Evolutionary conservation across 495 filamentous ascomycete species (phyloP).

Genomic region (Xylaria palmicola): DNA sequence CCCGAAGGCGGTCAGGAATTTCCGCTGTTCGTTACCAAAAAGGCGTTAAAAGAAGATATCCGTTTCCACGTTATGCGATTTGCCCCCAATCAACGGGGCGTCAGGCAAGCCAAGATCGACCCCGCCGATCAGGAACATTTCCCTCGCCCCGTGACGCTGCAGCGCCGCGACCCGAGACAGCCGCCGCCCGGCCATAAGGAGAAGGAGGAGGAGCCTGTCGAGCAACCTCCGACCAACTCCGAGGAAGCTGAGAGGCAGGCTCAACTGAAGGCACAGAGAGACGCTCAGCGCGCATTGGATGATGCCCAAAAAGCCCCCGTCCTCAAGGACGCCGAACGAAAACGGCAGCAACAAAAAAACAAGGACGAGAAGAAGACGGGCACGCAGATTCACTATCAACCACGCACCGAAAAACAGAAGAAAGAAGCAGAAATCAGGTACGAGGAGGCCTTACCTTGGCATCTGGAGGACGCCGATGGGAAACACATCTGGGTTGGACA

Average conservation of each 20-base stretch:
- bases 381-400: conserved; percentile 49
- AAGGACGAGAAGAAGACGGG: conserved; percentile 77
- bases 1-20: conserved; percentile 59
- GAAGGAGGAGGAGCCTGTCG: conserved; percentile 56
- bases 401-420: conserved; percentile 66
- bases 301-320: conserved; percentile 84
- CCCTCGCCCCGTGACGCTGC: conserved; percentile 79
- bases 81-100: conserved; percentile 28
- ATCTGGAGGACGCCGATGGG: conserved; percentile 92
- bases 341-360: conserved; percentile 62
- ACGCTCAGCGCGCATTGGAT: conserved; percentile 78
- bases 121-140: conserved; percentile 77
- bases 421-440: conserved; percentile 79
- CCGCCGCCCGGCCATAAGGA: conserved; percentile 54
- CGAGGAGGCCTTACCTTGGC: conserved; percentile 94
- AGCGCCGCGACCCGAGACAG: conserved; percentile 83
- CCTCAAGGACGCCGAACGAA: conserved; percentile 47
- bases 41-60: conserved; percentile 72
- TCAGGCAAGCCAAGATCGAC: conserved; percentile 55
- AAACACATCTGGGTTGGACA: conserved; percentile 90
- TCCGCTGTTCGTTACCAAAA: conserved; percentile 78
- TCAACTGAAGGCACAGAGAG: conserved; percentile 67
- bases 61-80: conserved; percentile 86
- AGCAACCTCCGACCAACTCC: conserved; percentile 52
- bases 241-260: conserved; percentile 66